Percentiles rank a stretch among this genome's conserved stretches.
These are phyloP conservation scores for Diospyros lotus DNA, from an alignment of 148 eudicot genomes.

Conservation along the genomic window DNA sequence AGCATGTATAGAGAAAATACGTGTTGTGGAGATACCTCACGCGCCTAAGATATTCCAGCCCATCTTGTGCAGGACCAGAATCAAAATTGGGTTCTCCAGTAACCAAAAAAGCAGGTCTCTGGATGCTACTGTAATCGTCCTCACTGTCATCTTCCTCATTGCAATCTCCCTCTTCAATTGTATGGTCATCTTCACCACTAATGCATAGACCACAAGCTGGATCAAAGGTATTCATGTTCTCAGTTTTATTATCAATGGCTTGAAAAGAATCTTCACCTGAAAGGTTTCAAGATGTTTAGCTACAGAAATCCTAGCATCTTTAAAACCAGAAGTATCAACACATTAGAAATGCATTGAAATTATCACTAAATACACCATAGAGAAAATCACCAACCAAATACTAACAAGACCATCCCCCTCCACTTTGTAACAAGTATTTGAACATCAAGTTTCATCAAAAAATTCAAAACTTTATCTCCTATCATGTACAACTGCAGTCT, in stretches of 20 bases:
- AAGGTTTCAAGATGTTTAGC: slow-evolving; percentile 26
- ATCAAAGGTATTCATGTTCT: slow-evolving; percentile 20
- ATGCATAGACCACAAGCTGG: slow-evolving; percentile 20
- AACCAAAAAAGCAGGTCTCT: slow-evolving; percentile 74
- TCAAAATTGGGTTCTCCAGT: slow-evolving; percentile 92
- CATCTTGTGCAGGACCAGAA: slow-evolving; percentile 92
- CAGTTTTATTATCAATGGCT: slow-evolving; percentile 29
- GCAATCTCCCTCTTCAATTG: slow-evolving; percentile 35
- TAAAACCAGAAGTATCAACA: neutral
- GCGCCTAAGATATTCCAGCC: slow-evolving; percentile 88
- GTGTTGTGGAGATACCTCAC: slow-evolving; percentile 54
- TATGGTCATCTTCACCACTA: slow-evolving; percentile 14
- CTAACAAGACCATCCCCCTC: neutral
- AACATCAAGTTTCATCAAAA: slow-evolving; percentile 15
- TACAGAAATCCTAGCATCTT: slow-evolving; percentile 5
- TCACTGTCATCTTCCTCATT: slow-evolving; percentile 64
- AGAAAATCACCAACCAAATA: neutral
- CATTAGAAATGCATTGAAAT: slow-evolving; percentile 3
- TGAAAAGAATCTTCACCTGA: slow-evolving; percentile 52
- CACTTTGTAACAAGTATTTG: slow-evolving; percentile 19
- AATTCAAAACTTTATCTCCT: neutral
- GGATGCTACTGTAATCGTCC: slow-evolving; percentile 63
- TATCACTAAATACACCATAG: neutral
- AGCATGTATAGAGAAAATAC: neutral
- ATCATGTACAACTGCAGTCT: neutral